Evolutionary conservation across 2,329 filamentous ascomycete species (phyloP), one percentile per base, ranked within the genome.

Genomic region (Colletotrichum filicis): DNA sequence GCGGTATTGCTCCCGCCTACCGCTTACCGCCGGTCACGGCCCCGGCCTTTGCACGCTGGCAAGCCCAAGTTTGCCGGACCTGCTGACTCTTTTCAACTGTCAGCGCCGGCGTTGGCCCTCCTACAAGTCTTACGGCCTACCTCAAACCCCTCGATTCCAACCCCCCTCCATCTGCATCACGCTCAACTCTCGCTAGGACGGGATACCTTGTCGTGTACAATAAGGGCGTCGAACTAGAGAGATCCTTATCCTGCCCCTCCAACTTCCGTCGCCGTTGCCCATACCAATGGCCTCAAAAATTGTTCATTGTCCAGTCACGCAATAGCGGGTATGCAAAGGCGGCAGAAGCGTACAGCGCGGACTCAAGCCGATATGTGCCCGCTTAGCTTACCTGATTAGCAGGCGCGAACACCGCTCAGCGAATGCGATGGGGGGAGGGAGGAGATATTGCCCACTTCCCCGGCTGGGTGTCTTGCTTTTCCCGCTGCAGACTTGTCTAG

Each of bases 281-380:
- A 11, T 49, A 49, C 42, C 42, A n/a, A 49, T 19, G 42, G 42
- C 42, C 42, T 49, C 42, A 42, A 60, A 73, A 61, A 49, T 8
- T 60, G 22, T 55, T 53, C 2, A 37, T 19, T 11, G 22, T 7
- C 71, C 66, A 66, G 66, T 71, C 71, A 73, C 66, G 66, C 66
- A 66, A 71, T 71, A 66, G 66, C 66, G 71, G 66, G 49, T 66
- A 71, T 66, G 71, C 57, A 30, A 66, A 65, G 71, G 37, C 66
- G 62, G 52, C 19, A 12, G 32, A 57, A 57, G 52, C 52, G 62
- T 32, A 8, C 28, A n/a, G 16, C 42, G 42, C 42, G 42, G 42
- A 49, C 16, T 49, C 42, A 49, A n/a, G 42, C 42, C 19, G 42
- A 49, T 7, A 49, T 49, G 42, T n/a, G 42, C 19, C 42, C 37